Percentiles rank a stretch among this genome's conserved stretches.
These are phyloP conservation scores for Trypanosoma rangeli DNA, from an alignment of 208 protist genomes.

Conservation along the genomic window DNA sequence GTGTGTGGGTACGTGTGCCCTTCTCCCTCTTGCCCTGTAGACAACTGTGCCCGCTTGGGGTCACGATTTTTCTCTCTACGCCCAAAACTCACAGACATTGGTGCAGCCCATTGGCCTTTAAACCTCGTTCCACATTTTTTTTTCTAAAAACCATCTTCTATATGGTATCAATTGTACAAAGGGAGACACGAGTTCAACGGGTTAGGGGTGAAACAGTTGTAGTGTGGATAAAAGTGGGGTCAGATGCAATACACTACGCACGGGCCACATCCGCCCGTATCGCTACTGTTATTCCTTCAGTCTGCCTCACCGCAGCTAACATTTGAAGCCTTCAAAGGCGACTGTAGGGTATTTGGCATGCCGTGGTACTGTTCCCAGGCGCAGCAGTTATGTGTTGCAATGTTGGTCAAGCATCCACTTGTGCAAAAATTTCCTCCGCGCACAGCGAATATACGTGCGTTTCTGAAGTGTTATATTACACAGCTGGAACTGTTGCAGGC, in stretches of 20 bases:
- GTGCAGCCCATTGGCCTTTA: not conserved
- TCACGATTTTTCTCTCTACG: not conserved
- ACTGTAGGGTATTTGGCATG: slow-evolving; percentile 51
- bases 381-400: slow-evolving; percentile 51
- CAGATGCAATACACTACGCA: not conserved
- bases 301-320: slow-evolving; percentile 50
- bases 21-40: not conserved
- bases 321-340: slow-evolving; percentile 62
- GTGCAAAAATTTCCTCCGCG: slow-evolving; percentile 54
- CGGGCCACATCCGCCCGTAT: slow-evolving; percentile 31
- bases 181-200: not conserved
- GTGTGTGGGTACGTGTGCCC: not conserved
- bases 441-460: slow-evolving; percentile 42
- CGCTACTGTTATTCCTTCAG: slow-evolving; percentile 72
- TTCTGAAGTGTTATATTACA: slow-evolving; percentile 70
- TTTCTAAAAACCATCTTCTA: not conserved
- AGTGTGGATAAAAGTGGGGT: not conserved
- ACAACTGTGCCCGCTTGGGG: not conserved
- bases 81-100: not conserved
- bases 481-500: slow-evolving; percentile 49
- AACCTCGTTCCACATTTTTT: not conserved
- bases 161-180: not conserved
- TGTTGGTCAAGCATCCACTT: slow-evolving; percentile 63
- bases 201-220: not conserved
- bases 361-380: slow-evolving; percentile 47